These are phyloP conservation scores for Arthrobotrys conoides DNA, from an alignment of 2,329 filamentous ascomycete species.

Conservation along the genomic window DNA sequence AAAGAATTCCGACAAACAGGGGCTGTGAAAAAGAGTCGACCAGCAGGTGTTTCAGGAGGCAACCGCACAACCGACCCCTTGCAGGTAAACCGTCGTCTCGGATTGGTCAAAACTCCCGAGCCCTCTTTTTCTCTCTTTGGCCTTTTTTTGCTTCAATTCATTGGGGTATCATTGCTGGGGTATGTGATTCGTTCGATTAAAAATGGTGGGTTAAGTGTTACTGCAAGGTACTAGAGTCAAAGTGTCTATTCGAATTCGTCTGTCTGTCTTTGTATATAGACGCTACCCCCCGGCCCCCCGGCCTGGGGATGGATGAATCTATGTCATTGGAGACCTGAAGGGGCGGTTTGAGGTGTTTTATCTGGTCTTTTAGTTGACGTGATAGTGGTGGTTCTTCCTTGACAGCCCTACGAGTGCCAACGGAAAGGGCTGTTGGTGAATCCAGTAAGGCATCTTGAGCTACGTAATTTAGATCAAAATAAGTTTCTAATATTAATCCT, in stretches of 20 bases:
- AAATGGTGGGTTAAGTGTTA: background rate
- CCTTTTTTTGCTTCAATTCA: background rate
- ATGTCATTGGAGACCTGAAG: background rate
- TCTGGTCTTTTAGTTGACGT: slow-evolving; percentile 17
- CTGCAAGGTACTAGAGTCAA: background rate
- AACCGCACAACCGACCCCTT: slow-evolving; percentile 25
- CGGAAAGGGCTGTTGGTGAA: background rate
- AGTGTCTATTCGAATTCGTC: background rate
- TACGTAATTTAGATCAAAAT: slow-evolving; percentile 13
- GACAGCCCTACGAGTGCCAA: background rate
- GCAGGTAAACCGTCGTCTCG: slow-evolving; percentile 13
- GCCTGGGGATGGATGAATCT: too few relatives aligned
- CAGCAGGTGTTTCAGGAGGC: slow-evolving; percentile 22
- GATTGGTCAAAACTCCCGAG: slow-evolving; percentile 2
- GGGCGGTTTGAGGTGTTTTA: slow-evolving; percentile 14
- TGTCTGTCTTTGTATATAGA: background rate
- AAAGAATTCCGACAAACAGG: background rate
- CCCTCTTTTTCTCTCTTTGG: too few relatives aligned
- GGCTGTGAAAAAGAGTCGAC: slow-evolving; percentile 13
- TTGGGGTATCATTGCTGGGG: too few relatives aligned
- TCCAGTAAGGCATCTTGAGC: background rate
- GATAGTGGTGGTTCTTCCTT: slow-evolving; percentile 6
- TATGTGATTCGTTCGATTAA: slow-evolving; percentile 14
- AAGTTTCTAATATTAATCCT: too few relatives aligned
- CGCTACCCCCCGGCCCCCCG: too few relatives aligned